Evolutionary conservation across 2,329 filamentous ascomycete species (phyloP).

Genomic region (Colletotrichum higginsianum): DNA sequence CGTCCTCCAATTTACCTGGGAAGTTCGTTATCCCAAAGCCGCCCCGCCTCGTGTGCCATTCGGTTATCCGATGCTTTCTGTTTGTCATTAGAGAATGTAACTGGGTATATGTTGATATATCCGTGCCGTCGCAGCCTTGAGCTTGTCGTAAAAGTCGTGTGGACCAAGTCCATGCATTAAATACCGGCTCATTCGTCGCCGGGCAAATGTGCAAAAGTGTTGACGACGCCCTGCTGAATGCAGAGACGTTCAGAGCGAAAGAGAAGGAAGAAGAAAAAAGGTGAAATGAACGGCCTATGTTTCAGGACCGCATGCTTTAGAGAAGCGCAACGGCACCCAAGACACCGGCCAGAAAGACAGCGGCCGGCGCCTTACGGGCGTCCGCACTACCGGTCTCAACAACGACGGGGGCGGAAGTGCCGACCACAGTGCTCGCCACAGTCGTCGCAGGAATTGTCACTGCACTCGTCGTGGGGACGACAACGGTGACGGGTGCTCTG

Average conservation of each 20-base stretch:
- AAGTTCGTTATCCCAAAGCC: not conserved
- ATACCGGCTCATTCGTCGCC: not conserved
- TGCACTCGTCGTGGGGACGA: conserved; percentile 50
- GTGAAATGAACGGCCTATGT: not conserved
- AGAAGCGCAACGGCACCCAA: conserved; percentile 56
- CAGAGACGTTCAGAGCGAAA: not conserved
- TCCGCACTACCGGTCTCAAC: conserved; percentile 51
- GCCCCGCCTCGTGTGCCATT: not conserved
- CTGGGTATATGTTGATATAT: conserved; percentile 32
- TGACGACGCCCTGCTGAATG: not conserved
- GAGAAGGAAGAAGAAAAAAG: not conserved
- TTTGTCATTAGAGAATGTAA: conserved; percentile 28
- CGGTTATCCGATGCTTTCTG: not conserved
- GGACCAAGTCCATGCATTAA: conserved; percentile 5
- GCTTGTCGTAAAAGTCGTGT: conserved; percentile 26
- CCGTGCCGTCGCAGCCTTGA: conserved; percentile 34
- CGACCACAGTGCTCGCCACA: conserved; percentile 45
- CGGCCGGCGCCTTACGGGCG: conserved; percentile 51
- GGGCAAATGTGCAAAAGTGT: not conserved
- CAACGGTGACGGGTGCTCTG: conserved; percentile 48
- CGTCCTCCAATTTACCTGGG: not conserved
- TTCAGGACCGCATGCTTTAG: conserved; percentile 43
- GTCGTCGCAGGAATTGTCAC: conserved; percentile 47
- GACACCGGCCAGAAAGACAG: conserved; percentile 57
- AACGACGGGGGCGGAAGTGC: conserved; percentile 43